These are phyloP conservation scores for Tuber borchii DNA, from an alignment of 495 filamentous ascomycete genomes.

Conservation along the genomic window DNA sequence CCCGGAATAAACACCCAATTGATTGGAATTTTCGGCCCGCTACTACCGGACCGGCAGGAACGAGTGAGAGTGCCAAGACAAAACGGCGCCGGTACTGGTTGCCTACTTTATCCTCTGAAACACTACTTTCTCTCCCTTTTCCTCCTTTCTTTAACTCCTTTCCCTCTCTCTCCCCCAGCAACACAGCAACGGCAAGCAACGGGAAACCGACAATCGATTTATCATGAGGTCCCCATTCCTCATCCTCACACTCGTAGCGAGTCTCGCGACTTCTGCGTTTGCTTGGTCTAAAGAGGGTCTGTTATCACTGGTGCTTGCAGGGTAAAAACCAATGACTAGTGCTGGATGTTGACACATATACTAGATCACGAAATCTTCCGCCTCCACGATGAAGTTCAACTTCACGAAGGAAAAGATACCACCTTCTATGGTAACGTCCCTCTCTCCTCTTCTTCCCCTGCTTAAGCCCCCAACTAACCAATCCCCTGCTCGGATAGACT, in stretches of 20 bases:
- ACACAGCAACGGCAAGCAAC: neutral
- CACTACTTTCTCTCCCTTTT: neutral
- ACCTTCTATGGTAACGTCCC: slow-evolving; percentile 71
- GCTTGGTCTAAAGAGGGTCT: slow-evolving; percentile 82
- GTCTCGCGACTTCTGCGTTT: slow-evolving; percentile 56
- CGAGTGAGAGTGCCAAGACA: neutral
- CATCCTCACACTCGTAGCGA: slow-evolving; percentile 52
- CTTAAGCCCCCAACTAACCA: slow-evolving; percentile 1
- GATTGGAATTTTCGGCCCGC: neutral
- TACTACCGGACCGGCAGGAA: neutral
- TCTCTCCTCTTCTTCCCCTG: neutral
- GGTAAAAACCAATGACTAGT: neutral
- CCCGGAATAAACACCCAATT: neutral
- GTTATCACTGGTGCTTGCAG: slow-evolving; percentile 18
- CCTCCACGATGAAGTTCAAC: slow-evolving; percentile 73
- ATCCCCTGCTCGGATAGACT: slow-evolving; percentile 49
- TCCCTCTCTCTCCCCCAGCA: neutral
- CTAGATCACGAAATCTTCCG: slow-evolving; percentile 96
- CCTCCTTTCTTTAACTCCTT: neutral
- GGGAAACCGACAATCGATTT: neutral
- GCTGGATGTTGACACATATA: slow-evolving; percentile 15
- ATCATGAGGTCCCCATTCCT: slow-evolving; percentile 52
- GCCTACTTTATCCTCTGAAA: neutral
- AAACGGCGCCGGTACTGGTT: neutral
- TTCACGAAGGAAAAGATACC: slow-evolving; percentile 67